Evolutionary conservation across 2,329 filamentous ascomycete species (phyloP), one percentile per base, ranked within the genome.

Genomic region (Bipolaris oryzae): DNA sequence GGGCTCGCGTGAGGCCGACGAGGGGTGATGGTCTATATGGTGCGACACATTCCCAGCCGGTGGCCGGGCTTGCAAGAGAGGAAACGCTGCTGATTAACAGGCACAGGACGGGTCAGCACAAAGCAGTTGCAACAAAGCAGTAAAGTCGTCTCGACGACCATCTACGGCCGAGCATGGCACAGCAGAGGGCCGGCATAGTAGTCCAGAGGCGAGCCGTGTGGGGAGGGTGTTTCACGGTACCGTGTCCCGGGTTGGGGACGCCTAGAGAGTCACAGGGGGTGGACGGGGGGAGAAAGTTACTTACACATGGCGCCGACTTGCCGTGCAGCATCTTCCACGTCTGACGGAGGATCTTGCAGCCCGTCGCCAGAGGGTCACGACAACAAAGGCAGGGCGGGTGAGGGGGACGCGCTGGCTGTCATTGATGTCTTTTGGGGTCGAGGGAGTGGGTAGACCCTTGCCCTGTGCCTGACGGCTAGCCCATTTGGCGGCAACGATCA

Each of bases 1-100:
- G 45, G 76, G 73, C 57, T 81, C 79, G 57, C 76, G 77, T 41
- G 73, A 73, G 58, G 73, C 68, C 45, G 63, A 63, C 23, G 66
- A 67, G 60, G 70, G 64, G 54, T 63, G 50, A 20, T 70, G 51
- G 20, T 70, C 70, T 67, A 70, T 66, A 69, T 76, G 73, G 72
- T 76, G 73, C 68, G 74, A 73, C 73, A 66, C 65, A 61, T 66
- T 73, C 61, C 70, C 73, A 63, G 73, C 69, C 71, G 68, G 64
- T 58, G 69, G 73, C 72, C 73, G 72, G 66, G 73, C 68, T 70
- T 76, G 73, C 67, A 75, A 68, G 66, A 74, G 70, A 63, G 74
- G 74, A 66, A 71, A 71, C 69, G 73, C 72, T 71, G 75, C 75
- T 76, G 72, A 64, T 63, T 52, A 21, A 38, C 18, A 37, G 47